Evolutionary conservation across 1,139 yeast species (phyloP), one percentile per base, ranked within the genome.

Genomic region (Entelexis sorbosivorans): DNA sequence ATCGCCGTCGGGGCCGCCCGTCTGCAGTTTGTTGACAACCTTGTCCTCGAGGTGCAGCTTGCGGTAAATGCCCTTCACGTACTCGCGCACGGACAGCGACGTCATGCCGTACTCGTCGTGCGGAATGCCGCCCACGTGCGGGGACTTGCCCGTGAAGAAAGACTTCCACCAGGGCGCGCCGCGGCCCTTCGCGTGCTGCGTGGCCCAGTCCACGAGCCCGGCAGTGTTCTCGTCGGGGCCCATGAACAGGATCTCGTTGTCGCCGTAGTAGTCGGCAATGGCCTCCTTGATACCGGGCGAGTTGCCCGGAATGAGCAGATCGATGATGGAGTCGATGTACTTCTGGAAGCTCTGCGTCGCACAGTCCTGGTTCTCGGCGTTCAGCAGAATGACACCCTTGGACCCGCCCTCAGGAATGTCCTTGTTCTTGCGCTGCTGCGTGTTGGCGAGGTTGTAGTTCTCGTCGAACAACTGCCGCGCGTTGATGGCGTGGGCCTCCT

Each of bases 121-220:
- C 53, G 98, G 98, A 65, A 91, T 91, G 67, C 98, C 98, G 65
- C 98, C 98, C 55, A 91, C 71, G 52, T 77, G 72, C 55, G 95
- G 95, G 46, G 89, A 78, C 73, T 91, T 91, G 61, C 98, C 98
- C 43, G 98, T 91, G 69, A 91, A 82, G 75, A 91, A 91, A 2
- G 97, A 91, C 71, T 88, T 89, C 98, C 98, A 91, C 95, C 95
- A 88, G 57, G 95, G 91, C 48, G 97, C 96, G 57, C 95, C 95
- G 68, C 98, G 81, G 56, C 73, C 72, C 64, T 86, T 80, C 38
- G 98, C 98, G 66, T 91, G 98, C 59, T 80, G 72, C 43, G 97
- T 91, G n/a, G 98, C 98, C 98, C 98, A 91, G 68, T 91, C 89
- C 52, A 89, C 95, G 63, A 85, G 82, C 32, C 82, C 83, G 34